A percentile compares a stretch with the other conserved stretches of the same genome.
phyloP scores from a whole-genome alignment of 2,329 filamentous ascomycete genomes.

The Pleomassaria siparia region DNA sequence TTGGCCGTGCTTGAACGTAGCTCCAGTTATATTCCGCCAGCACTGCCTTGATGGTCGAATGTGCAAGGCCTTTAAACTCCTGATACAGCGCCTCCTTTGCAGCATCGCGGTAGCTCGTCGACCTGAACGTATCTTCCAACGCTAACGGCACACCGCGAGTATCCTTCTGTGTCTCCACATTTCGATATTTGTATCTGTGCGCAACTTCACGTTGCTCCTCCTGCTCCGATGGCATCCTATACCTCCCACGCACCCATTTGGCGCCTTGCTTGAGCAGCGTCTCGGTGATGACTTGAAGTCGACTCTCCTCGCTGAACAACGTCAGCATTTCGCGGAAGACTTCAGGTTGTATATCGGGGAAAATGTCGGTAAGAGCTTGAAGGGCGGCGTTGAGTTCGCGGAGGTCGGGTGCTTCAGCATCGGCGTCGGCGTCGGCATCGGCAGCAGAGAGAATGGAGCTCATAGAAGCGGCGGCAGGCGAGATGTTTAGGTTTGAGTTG shows the following conservation, averaged over 20 bases:
- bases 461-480: constrained; percentile 3
- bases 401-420: constrained; percentile 63
- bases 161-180: constrained; percentile 31
- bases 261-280: constrained; percentile 71
- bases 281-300: constrained; percentile 76
- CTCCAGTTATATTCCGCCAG: constrained; percentile 80
- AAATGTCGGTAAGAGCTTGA: constrained; percentile 68
- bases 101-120: constrained; percentile 66
- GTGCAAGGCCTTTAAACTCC: constrained; percentile 74
- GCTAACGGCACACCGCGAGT: constrained; percentile 49
- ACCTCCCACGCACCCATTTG: constrained; percentile 70
- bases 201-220: constrained; percentile 37
- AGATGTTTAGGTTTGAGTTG: constrained; percentile 11
- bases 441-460: neutral
- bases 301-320: constrained; percentile 73
- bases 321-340: constrained; percentile 80
- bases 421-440: too few species aligned
- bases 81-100: constrained; percentile 68
- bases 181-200: constrained; percentile 38
- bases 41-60: constrained; percentile 74
- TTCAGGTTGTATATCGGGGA: constrained; percentile 78
- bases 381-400: constrained; percentile 71
- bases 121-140: constrained; percentile 67
- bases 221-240: constrained; percentile 39
- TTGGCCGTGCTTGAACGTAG: constrained; percentile 70